These are phyloP conservation scores for Danielia oregonensis DNA, from an alignment of 805 yeast genomes.

Conservation along the genomic window DNA sequence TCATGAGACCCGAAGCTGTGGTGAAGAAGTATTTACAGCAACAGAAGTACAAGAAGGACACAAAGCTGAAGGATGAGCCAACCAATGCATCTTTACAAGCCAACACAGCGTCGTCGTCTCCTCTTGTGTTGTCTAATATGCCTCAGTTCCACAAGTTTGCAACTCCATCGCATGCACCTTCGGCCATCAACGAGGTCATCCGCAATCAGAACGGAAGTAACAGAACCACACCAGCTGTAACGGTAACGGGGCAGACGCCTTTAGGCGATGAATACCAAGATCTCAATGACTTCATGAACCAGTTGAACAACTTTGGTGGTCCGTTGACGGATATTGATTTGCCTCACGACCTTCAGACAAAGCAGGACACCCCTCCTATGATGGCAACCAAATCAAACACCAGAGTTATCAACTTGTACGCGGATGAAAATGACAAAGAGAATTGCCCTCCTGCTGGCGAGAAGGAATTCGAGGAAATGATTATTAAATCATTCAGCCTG, in stretches of 20 bases:
- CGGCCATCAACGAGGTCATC: slow-evolving; percentile 38
- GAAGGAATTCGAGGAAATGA: slow-evolving; percentile 23
- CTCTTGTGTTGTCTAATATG: slow-evolving; percentile 6
- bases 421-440: slow-evolving; percentile 28
- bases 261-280: slow-evolving; percentile 25
- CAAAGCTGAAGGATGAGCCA: slow-evolving; percentile 28
- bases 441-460: slow-evolving; percentile 19
- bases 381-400: slow-evolving; percentile 56
- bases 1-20: slow-evolving; percentile 44
- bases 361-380: slow-evolving; percentile 42
- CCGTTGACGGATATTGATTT: slow-evolving; percentile 46
- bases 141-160: slow-evolving; percentile 27
- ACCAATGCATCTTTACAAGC: slow-evolving; percentile 5
- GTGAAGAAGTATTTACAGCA: slow-evolving; percentile 44
- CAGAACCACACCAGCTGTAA: not conserved
- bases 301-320: slow-evolving; percentile 36
- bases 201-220: slow-evolving; percentile 10
- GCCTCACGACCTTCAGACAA: slow-evolving; percentile 19
- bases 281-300: slow-evolving; percentile 38
- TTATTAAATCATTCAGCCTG: slow-evolving; percentile 23
- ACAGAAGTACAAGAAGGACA: slow-evolving; percentile 38
- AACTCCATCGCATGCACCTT: slow-evolving; percentile 37
- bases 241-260: slow-evolving; percentile 10
- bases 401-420: slow-evolving; percentile 50
- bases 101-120: slow-evolving; percentile 8